These are phyloP conservation scores for Volvariella volvacea DNA, from an alignment of 1,284 basidiomycete species.

Conservation along the genomic window DNA sequence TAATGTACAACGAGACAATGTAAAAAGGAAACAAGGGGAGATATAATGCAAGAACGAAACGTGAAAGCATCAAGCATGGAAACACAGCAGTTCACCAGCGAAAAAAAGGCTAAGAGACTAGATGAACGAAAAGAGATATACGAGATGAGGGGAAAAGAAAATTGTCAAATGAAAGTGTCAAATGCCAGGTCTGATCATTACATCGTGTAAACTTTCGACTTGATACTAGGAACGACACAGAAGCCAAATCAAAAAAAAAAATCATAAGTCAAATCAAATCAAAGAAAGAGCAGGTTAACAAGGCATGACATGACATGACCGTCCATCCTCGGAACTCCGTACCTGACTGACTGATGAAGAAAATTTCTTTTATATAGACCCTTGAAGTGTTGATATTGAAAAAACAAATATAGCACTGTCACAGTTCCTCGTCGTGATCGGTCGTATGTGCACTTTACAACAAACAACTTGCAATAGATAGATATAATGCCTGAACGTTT, in stretches of 20 bases:
- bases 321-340: conserved; percentile 6
- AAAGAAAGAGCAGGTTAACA: conserved; percentile 4
- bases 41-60: background rate
- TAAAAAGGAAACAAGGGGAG: conserved; percentile 8
- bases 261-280: conserved; percentile 1
- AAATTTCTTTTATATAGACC: background rate
- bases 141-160: conserved; percentile 2
- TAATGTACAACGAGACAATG: background rate
- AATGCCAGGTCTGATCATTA: background rate
- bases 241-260: conserved; percentile 1
- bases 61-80: background rate
- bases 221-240: background rate
- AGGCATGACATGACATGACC: conserved; percentile 1
- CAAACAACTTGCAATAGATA: background rate
- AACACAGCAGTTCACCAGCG: background rate
- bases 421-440: background rate
- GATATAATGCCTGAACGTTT: background rate
- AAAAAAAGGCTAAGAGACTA: conserved; percentile 2
- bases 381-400: background rate
- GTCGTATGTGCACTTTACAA: background rate
- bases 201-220: conserved; percentile 1
- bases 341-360: background rate
- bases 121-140: conserved; percentile 1
- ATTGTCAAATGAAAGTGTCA: background rate
- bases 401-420: background rate